These are phyloP conservation scores for Ensete ventricosum DNA, from an alignment of 176 grass and related monocot genomes.

Conservation along the genomic window DNA sequence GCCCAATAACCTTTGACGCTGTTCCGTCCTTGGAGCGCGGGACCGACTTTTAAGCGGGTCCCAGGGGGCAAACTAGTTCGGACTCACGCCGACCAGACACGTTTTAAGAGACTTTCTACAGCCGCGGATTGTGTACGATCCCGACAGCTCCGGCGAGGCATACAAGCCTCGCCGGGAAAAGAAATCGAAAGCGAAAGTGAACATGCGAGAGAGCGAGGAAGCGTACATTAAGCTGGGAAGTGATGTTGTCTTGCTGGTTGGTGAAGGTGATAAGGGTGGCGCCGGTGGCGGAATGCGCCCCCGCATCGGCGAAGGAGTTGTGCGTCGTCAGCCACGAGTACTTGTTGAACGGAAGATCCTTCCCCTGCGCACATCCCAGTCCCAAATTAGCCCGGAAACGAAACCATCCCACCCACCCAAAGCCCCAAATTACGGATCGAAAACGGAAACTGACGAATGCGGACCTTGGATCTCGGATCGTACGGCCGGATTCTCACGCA, in stretches of 20 bases:
- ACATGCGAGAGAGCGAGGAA: background rate
- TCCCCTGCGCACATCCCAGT: constrained; percentile 18
- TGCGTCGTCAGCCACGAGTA: constrained; percentile 96
- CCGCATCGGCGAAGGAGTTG: constrained; percentile 69
- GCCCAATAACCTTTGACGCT: too few species aligned
- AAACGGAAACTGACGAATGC: background rate
- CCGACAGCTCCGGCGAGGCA: background rate
- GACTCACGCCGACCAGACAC: too few species aligned
- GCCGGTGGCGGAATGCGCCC: constrained; percentile 36
- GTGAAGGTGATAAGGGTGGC: constrained; percentile 39
- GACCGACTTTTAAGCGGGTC: too few species aligned
- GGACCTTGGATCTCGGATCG: constrained; percentile 41
- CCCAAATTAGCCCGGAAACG: background rate
- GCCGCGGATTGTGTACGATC: background rate
- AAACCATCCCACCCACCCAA: background rate
- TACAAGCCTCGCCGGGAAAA: background rate
- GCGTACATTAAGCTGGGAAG: constrained; percentile 54
- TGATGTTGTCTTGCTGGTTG: constrained; percentile 78
- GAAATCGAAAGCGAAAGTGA: background rate
- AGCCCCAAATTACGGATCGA: background rate
- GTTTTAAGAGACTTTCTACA: background rate
- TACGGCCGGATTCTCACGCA: constrained; percentile 39
- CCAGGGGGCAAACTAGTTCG: too few species aligned
- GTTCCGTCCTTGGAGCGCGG: too few species aligned
- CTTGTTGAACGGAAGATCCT: constrained; percentile 44